Base-by-base conservation (phyloP, 2,329 filamentous ascomycete genomes). In the Lachnellula arida region DNA sequence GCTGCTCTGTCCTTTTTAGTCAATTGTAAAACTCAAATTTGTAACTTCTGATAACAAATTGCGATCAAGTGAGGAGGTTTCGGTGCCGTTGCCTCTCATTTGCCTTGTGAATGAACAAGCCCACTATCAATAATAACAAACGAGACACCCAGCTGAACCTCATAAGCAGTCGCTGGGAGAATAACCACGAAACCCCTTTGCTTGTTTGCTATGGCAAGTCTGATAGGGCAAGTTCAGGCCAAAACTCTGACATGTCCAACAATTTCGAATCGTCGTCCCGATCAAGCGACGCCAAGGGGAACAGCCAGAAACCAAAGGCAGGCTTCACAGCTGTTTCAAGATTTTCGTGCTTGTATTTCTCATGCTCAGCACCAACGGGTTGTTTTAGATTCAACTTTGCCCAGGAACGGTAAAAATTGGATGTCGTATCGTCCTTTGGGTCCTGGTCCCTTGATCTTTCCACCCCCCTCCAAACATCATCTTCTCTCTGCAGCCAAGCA, bases 261-360 rank as follows among this genome's bases (percentile, higher is more conserved):
- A 51, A 17, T 17, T 51, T 44, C 49, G 40, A 43, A 19, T n/a
- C n/a, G 22, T 22, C 37, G 7, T 35, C 40, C 25, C 40, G 17
- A 43, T 51, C 49, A 43, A 51, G 11, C n/a, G 49, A 37, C 35
- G 40, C 49, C 28, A 28, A n/a, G 19, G 49, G 37, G 43, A 51
- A 51, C 32, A 51, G 32, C 49, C 49, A 51, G 49, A 51, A 51
- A 35, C 49, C 49, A 51, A 51, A 43, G 25, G 49, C 49, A 43
- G 49, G 49, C 43, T 37, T 51, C 19, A 51, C 49, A 34, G 49
- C 49, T 32, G 42, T 32, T 28, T 35, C 49, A 43, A 51, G 49
- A 17, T 51, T 22, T 7, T 28, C 37, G 8, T 37, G 3, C 35
- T 37, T 15, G 15, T 37, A 37, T 15, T 37, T 37, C 15, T 37